Base-by-base conservation (phyloP, 306 rosid genomes). In the Macrotyloma uniflorum region DNA sequence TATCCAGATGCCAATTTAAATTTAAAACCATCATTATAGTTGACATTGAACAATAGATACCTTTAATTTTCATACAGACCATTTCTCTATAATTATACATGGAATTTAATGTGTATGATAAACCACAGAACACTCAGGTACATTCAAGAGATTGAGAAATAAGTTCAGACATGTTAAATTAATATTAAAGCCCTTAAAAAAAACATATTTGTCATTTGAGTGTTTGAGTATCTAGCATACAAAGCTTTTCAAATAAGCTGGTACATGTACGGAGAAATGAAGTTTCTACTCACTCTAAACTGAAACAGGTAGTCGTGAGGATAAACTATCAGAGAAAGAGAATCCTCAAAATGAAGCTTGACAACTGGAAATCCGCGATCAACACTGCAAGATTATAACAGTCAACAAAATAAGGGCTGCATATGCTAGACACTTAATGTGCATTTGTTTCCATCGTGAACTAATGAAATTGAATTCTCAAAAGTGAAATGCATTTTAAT, bases 241-340 rank as follows among this genome's bases (percentile, higher is more conserved):
- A 45, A 45, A 77, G 72, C 40, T 65, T 64, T 30, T 54, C 65
- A 54, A 65, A 45, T 67, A 28, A 45, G 16, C 26, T 69, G 45
- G 36, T 77, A 64, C n/a, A 46, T 64, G 30, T 23, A 62, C 61
- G 54, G 58, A 43, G 45, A 72, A 43, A 59, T 14, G 12, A 58
- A 79, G 67, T 40, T 76, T 70, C 54, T 70, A 79, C 97, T 10
- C 71, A 82, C 88, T 0, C 10, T 65, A 47, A 82, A 67, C 40
- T 36, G 55, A 82, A 95, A 95, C 58, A 95, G 80, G 75, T 95
- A 95, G 15, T 91, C 94, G 5, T 74, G 98, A 80, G 98, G 97
- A 86, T 92, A 83, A 14, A 86, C 90, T 7, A 74, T 80, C 82
- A 95, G 81, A 76, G 84, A 58, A 78, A 88, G 90, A 24, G 90